Base-by-base conservation (phyloP, 306 rosid genomes). In the Cercis canadensis region DNA sequence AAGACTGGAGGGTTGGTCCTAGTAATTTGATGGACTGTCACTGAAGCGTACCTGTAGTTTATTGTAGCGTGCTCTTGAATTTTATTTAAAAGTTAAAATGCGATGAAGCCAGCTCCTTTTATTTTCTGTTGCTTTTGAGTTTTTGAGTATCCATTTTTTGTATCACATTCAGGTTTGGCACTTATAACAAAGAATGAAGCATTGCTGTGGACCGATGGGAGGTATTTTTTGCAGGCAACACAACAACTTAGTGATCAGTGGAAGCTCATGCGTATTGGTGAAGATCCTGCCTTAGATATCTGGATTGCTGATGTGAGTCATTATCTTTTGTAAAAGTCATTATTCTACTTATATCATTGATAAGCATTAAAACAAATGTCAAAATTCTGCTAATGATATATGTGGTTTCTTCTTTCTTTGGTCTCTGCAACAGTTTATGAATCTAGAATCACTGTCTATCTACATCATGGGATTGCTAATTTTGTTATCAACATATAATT, bases 251-350 rank as follows among this genome's bases (percentile, higher is more conserved):
- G 90, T 65, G 87, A 82, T 65, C 90, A 86, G 54, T 95, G 99
- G 99, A 82, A 82, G 54, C 92, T 95, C 56, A 95, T 95, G 99
- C 99, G 99, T 5, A 85, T 89, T 13, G 99, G 96, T 51, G 99
- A 95, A 81, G 99, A 95, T 72, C 96, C 97, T 69, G 47, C 87
- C 37, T 89, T 89, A n/a, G 97, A 91, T 75, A 54, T 62, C 75
- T 91, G 99, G 99, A 86, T 95, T 86, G 92, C 88, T 44, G 90
- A 91, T 80, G 99, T 95, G 80, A 86, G 97, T 74, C n/a, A 10
- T 21, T 11, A 11, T 45, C 41, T 76, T 24, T 77, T 67, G 53
- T 9, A 11, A 53, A 49, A 65, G 19, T 34, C 31, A 12, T 44
- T 32, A 8, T 57, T 56, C 29, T 31, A 77, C 49, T 31, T 62